phyloP scores from a whole-genome alignment of 1,139 yeast species.

The Suhomyces terraborum region DNA sequence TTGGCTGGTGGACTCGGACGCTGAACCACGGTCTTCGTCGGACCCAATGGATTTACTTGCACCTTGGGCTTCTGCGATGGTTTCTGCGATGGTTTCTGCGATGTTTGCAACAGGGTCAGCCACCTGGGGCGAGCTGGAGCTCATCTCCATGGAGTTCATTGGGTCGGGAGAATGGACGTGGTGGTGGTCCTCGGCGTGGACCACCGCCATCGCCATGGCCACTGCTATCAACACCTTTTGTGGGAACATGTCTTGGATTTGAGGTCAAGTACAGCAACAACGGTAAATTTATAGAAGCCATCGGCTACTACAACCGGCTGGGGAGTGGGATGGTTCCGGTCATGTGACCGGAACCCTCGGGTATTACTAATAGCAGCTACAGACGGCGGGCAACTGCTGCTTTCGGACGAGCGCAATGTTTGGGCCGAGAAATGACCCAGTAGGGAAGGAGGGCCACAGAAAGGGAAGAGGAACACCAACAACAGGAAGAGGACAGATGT shows the following conservation, averaged over 20 bases:
- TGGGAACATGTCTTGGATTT: slow-evolving; percentile 1
- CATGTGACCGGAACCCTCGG: slow-evolving; percentile 25
- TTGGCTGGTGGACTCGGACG: slow-evolving; percentile 3
- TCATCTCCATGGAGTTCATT: not conserved
- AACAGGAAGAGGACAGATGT: too few relatives aligned
- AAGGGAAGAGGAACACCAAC: too few relatives aligned
- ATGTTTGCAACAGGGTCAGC: too few relatives aligned
- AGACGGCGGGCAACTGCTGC: slow-evolving; percentile 2
- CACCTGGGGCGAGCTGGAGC: not conserved
- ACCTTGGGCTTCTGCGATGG: not conserved
- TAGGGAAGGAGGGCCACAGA: too few relatives aligned
- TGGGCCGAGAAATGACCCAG: too few relatives aligned
- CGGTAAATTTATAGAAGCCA: slow-evolving; percentile 8
- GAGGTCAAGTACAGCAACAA: slow-evolving; percentile 3
- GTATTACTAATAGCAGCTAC: slow-evolving; percentile 2
- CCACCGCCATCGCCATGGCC: slow-evolving; percentile 5
- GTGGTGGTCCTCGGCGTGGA: not conserved
- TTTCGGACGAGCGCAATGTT: not conserved
- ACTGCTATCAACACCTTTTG: slow-evolving; percentile 6
- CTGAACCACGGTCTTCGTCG: too few relatives aligned
- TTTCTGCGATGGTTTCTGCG: too few relatives aligned
- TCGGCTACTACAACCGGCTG: not conserved
- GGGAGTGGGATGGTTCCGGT: too few relatives aligned
- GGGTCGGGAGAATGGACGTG: not conserved
- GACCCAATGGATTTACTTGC: not conserved